These are phyloP conservation scores for Dimargaris xerosporica DNA, from an alignment of 192 early-diverging fungal species.

Conservation along the genomic window DNA sequence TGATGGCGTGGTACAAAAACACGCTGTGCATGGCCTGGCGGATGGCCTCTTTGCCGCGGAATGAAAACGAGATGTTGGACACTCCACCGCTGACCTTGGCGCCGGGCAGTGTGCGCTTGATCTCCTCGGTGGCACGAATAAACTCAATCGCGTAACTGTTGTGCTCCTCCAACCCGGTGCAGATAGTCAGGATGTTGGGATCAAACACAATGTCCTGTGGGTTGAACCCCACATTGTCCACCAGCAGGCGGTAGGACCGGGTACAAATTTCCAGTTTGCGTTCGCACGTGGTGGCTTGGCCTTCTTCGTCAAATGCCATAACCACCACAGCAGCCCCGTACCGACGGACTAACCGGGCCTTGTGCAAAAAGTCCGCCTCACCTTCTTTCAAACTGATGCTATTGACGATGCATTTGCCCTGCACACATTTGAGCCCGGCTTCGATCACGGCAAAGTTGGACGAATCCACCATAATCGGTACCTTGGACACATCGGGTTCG, in stretches of 20 bases:
- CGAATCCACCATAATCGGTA: conserved; percentile 89
- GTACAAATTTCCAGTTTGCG: conserved; percentile 83
- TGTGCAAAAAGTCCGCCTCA: conserved; percentile 79
- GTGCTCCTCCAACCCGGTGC: conserved; percentile 95
- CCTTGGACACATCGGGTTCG: conserved; percentile 77
- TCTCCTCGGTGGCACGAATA: conserved; percentile 53
- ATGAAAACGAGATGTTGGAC: conserved; percentile 95
- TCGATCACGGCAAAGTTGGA: conserved; percentile 96
- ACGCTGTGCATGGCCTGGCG: conserved; percentile 95
- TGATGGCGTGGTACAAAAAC: conserved; percentile 73
- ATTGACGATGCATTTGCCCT: conserved; percentile 98
- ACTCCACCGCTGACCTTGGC: conserved; percentile 94
- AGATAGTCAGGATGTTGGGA: conserved; percentile 92
- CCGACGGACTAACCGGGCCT: conserved; percentile 72
- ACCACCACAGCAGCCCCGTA: conserved; percentile 93
- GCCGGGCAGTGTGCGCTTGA: conserved; percentile 69
- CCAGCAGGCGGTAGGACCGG: conserved; percentile 79
- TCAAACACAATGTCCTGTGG: conserved; percentile 77
- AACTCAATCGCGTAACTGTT: conserved; percentile 94
- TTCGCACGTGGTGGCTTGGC: conserved; percentile 71
- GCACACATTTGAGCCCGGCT: conserved; percentile 87
- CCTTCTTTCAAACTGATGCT: conserved; percentile 93
- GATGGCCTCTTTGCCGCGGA: conserved; percentile 84
- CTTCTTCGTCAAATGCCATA: conserved; percentile 94
- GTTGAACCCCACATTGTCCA: conserved; percentile 70